A percentile compares a stretch with the other conserved stretches of the same genome.
Evolutionary conservation across 176 grass and related monocot genomes (phyloP).

Genomic region (Juncus effusus): DNA sequence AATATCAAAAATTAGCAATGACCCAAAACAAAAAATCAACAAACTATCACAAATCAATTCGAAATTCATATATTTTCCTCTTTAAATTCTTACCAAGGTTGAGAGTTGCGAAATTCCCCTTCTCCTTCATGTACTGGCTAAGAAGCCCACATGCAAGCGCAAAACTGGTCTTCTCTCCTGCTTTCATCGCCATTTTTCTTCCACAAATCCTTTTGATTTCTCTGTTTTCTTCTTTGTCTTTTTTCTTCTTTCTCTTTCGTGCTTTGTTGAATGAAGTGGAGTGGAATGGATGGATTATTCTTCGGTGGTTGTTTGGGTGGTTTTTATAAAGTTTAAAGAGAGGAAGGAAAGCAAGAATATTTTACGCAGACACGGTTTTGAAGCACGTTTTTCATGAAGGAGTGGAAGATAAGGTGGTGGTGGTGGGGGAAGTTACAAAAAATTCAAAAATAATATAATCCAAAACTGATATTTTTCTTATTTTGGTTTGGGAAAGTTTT

Average conservation of each 20-base stretch:
- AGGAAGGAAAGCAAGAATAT: neutral
- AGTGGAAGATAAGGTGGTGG: neutral
- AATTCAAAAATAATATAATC: no score
- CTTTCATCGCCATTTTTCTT: conserved; percentile 21
- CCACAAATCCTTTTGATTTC: conserved; percentile 2
- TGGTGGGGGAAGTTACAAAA: neutral
- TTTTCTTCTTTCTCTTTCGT: neutral
- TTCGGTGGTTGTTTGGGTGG: conserved; percentile 1
- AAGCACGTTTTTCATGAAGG: conserved; percentile 22
- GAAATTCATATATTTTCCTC: no score
- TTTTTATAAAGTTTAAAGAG: conserved; percentile 9
- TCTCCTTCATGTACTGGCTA: conserved; percentile 67
- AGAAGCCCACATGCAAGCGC: conserved; percentile 54
- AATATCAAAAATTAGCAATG: neutral
- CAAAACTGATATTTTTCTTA: no score
- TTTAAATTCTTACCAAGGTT: conserved; percentile 12
- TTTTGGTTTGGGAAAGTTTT: neutral
- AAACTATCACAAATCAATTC: no score
- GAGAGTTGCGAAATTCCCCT: conserved; percentile 5
- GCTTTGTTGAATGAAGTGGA: neutral
- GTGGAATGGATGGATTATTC: neutral
- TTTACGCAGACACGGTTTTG: neutral
- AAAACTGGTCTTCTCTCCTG: conserved; percentile 52
- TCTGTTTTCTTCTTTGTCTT: conserved; percentile 2
- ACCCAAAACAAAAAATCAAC: no score